Evolutionary conservation across 1,139 yeast genomes (phyloP).

Genomic region (Wickerhamomyces sp.): DNA sequence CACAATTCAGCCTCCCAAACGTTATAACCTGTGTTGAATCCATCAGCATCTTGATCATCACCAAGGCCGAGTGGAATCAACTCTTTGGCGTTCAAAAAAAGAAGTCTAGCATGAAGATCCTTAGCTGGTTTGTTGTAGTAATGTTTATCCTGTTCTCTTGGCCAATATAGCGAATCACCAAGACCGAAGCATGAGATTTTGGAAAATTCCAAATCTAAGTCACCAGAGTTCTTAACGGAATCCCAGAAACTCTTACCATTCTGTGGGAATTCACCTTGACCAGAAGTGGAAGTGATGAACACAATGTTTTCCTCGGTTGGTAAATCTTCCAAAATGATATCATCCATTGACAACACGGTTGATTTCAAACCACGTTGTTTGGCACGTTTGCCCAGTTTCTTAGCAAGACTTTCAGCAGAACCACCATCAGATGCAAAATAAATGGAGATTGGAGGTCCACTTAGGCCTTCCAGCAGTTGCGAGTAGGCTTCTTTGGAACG

Average conservation of each 20-base stretch:
- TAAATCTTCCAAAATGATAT: slow-evolving; percentile 72
- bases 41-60: slow-evolving; percentile 97
- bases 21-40: slow-evolving; percentile 82
- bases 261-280: slow-evolving; percentile 97
- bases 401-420: slow-evolving; percentile 79
- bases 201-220: slow-evolving; percentile 65
- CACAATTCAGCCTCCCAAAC: slow-evolving; percentile 84
- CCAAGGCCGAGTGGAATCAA: slow-evolving; percentile 80
- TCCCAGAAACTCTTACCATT: slow-evolving; percentile 95
- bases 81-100: slow-evolving; percentile 66
- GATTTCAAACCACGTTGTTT: slow-evolving; percentile 82
- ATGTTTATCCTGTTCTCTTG: slow-evolving; percentile 90
- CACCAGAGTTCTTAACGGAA: slow-evolving; percentile 61
- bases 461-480: slow-evolving; percentile 74
- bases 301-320: slow-evolving; percentile 78
- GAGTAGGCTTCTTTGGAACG: slow-evolving; percentile 77
- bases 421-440: slow-evolving; percentile 97
- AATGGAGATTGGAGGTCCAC: slow-evolving; percentile 89
- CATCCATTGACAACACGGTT: slow-evolving; percentile 78
- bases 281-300: slow-evolving; percentile 85
- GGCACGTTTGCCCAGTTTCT: slow-evolving; percentile 79
- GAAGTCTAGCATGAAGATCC: slow-evolving; percentile 62
- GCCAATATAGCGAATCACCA: slow-evolving; percentile 97
- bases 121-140: slow-evolving; percentile 90
- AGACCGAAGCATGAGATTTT: slow-evolving; percentile 80